These are phyloP conservation scores for Gracilaria caudata DNA, from an alignment of 23 red algal genomes.

Conservation along the genomic window DNA sequence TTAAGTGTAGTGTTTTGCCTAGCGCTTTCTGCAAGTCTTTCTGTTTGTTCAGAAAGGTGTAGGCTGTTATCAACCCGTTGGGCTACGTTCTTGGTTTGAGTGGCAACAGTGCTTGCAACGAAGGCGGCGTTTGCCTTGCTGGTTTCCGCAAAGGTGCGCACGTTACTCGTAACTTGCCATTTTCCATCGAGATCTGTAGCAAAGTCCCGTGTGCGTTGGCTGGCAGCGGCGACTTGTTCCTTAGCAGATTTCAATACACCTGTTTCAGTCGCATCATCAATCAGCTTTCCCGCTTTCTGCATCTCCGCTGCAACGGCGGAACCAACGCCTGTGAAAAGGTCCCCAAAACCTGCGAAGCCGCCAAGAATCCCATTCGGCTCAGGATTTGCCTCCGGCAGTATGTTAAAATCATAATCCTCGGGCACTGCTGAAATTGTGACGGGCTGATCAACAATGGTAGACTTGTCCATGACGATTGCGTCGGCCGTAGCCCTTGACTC, in stretches of 20 bases:
- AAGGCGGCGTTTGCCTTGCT: constrained; percentile 50
- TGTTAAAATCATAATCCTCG: constrained; percentile 37
- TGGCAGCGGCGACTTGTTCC: constrained; percentile 54
- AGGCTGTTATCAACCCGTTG: constrained; percentile 39
- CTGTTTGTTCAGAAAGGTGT: constrained; percentile 63
- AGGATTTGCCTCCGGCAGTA: not conserved
- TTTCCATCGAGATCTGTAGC: constrained; percentile 66
- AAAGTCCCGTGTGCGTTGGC: constrained; percentile 49
- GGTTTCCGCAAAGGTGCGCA: constrained; percentile 37
- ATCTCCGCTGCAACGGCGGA: constrained; percentile 54
- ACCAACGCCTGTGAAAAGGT: constrained; percentile 38
- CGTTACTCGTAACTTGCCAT: constrained; percentile 61
- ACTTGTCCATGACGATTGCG: constrained; percentile 70
- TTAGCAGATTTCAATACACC: constrained; percentile 66
- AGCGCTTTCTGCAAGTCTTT: constrained; percentile 53
- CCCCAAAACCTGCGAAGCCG: constrained; percentile 39
- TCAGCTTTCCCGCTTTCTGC: constrained; percentile 49
- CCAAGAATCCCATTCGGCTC: constrained; percentile 1
- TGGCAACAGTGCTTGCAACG: constrained; percentile 47
- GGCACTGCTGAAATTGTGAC: constrained; percentile 58
- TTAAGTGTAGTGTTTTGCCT: constrained; percentile 50
- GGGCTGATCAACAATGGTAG: constrained; percentile 64
- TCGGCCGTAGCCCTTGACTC: constrained; percentile 30
- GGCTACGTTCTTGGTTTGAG: constrained; percentile 43
- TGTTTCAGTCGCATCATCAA: constrained; percentile 56